Evolutionary conservation across 2,329 filamentous ascomycete species (phyloP).

Genomic region (Phaeosphaeria sp.): DNA sequence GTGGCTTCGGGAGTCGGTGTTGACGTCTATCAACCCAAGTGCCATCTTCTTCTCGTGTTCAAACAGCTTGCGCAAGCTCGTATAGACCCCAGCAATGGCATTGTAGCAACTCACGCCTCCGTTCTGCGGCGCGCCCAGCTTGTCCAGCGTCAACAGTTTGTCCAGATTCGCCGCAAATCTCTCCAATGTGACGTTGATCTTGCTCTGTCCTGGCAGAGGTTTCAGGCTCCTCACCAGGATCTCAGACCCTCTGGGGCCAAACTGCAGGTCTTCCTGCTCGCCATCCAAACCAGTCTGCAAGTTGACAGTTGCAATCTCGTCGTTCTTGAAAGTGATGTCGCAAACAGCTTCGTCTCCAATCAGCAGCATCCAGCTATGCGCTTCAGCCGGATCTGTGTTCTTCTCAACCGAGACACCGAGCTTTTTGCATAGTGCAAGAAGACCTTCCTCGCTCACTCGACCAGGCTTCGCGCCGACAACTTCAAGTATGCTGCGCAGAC

Average conservation of each 20-base stretch:
- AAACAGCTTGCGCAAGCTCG: constrained; percentile 72
- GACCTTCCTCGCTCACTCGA: constrained; percentile 73
- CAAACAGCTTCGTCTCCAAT: constrained; percentile 44
- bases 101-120: constrained; percentile 73
- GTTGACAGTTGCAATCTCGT: constrained; percentile 62
- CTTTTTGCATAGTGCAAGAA: constrained; percentile 73
- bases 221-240: constrained; percentile 72
- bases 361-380: constrained; percentile 39
- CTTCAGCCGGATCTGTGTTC: constrained; percentile 24
- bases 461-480: constrained; percentile 72
- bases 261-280: constrained; percentile 60
- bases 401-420: constrained; percentile 64
- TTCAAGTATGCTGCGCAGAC: constrained; percentile 67
- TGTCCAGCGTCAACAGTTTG: constrained; percentile 72
- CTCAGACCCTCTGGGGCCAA: constrained; percentile 60
- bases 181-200: constrained; percentile 73
- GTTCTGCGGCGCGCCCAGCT: constrained; percentile 69
- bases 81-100: constrained; percentile 75
- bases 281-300: constrained; percentile 68
- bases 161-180: constrained; percentile 75
- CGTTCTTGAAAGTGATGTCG: constrained; percentile 38
- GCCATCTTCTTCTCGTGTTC: constrained; percentile 68
- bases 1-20: constrained; percentile 53
- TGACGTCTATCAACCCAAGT: constrained; percentile 34
- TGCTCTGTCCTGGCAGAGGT: constrained; percentile 64